These are phyloP conservation scores for Kwoniella pini DNA, from an alignment of 768 basidiomycete species.

Conservation along the genomic window DNA sequence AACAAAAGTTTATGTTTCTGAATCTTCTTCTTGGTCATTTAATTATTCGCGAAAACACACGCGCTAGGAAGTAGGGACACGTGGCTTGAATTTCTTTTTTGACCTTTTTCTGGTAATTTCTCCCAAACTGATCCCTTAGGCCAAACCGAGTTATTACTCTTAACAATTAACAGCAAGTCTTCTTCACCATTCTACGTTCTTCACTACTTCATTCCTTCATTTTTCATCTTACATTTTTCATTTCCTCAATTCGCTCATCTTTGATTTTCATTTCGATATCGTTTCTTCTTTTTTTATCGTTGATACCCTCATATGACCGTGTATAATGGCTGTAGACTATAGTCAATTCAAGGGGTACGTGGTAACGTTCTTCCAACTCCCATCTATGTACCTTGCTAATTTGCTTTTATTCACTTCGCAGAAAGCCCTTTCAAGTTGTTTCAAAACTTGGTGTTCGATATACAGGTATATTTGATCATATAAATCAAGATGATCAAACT, in stretches of 20 bases:
- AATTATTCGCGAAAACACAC: slow-evolving; percentile 2
- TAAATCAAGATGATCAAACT: slow-evolving; percentile 45
- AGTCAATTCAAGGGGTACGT: slow-evolving; percentile 48
- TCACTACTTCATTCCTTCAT: slow-evolving; percentile 4
- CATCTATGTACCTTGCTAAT: not conserved
- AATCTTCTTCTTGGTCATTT: not conserved
- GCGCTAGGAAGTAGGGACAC: not conserved
- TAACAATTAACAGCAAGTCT: not conserved
- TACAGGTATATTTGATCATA: slow-evolving; percentile 51
- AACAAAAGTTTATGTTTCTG: no score
- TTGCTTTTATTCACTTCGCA: slow-evolving; percentile 4
- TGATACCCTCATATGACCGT: not conserved
- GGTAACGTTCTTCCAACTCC: no score
- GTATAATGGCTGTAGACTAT: slow-evolving; percentile 39
- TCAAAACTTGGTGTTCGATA: slow-evolving; percentile 50
- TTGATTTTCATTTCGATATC: not conserved
- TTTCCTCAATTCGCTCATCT: not conserved
- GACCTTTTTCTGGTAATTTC: slow-evolving; percentile 4
- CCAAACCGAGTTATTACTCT: slow-evolving; percentile 1
- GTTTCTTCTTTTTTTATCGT: not conserved
- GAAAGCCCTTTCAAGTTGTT: slow-evolving; percentile 49
- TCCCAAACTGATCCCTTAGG: slow-evolving; percentile 6
- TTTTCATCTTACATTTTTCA: not conserved
- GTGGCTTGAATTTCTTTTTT: not conserved
- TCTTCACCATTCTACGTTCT: not conserved